Conservation (phyloP, 2,329 filamentous ascomycete genomes). For the Periconia digitata region DNA sequence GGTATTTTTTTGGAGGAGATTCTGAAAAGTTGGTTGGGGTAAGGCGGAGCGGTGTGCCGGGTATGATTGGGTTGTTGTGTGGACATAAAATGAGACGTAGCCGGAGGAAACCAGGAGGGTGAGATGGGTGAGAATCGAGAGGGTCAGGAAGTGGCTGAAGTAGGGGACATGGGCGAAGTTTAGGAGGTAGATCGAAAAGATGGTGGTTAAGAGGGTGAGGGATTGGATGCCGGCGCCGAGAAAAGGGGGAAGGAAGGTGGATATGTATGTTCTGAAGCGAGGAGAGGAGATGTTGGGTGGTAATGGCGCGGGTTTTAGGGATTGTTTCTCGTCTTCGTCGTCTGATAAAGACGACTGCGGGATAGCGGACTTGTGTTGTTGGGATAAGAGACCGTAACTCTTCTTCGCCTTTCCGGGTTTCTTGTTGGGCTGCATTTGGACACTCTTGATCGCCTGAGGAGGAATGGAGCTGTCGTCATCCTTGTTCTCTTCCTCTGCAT, state of each 20-base stretch:
- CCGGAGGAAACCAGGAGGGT: constrained; percentile 83
- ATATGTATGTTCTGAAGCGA: constrained; percentile 25
- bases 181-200: constrained; percentile 64
- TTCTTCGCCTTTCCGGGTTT: neutral
- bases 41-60: constrained; percentile 54
- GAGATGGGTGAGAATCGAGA: constrained; percentile 79
- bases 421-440: neutral
- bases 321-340: constrained; percentile 25
- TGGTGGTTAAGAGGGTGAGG: constrained; percentile 68
- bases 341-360: neutral
- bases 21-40: neutral
- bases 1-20: constrained; percentile 63
- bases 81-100: constrained; percentile 82
- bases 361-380: neutral
- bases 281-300: neutral
- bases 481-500: constrained; percentile 36
- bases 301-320: neutral
- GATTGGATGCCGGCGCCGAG: constrained; percentile 86
- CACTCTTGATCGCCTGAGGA: neutral
- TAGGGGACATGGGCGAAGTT: constrained; percentile 84
- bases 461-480: constrained; percentile 61
- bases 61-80: constrained; percentile 78
- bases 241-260: constrained; percentile 65
- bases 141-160: constrained; percentile 85
- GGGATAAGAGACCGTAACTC: neutral